phyloP scores from a whole-genome alignment of 192 early-diverging fungal species.

The Mycoemilia scoparia region DNA sequence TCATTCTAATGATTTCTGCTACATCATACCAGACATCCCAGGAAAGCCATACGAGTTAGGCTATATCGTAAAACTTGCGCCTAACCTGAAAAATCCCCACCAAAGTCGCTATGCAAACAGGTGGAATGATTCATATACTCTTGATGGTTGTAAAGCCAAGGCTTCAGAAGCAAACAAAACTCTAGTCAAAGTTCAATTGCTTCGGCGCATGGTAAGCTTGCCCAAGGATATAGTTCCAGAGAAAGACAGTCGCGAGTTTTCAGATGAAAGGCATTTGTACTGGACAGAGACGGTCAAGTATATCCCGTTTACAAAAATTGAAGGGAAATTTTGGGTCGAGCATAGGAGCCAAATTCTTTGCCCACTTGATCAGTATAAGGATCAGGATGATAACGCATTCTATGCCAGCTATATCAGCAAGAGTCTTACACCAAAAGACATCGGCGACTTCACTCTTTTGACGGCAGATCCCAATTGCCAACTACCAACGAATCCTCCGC shows the following conservation, averaged over 20 bases:
- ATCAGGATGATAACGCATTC: slow-evolving; percentile 25
- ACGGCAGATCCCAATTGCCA: background rate
- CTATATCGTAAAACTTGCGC: slow-evolving; percentile 23
- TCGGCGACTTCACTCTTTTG: slow-evolving; percentile 8
- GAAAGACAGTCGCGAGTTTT: slow-evolving; percentile 3
- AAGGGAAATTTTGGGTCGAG: slow-evolving; percentile 38
- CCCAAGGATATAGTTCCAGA: slow-evolving; percentile 7
- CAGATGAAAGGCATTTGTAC: slow-evolving; percentile 30
- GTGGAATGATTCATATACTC: no score
- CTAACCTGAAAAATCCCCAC: no score
- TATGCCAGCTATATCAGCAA: slow-evolving; percentile 15
- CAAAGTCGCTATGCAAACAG: no score
- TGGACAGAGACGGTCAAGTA: slow-evolving; percentile 13
- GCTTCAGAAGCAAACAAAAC: background rate
- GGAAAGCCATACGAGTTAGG: slow-evolving; percentile 34
- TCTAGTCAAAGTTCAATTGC: slow-evolving; percentile 11
- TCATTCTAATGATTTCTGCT: slow-evolving; percentile 36
- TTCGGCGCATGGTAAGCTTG: slow-evolving; percentile 16
- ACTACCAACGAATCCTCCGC: slow-evolving; percentile 1
- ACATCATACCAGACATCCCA: slow-evolving; percentile 23
- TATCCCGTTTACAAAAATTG: slow-evolving; percentile 13
- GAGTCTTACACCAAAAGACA: slow-evolving; percentile 6
- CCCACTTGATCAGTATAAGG: slow-evolving; percentile 29
- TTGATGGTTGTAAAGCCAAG: no score
- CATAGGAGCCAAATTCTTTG: slow-evolving; percentile 18